A percentile compares a stretch with the other conserved stretches of the same genome.
phyloP scores from a whole-genome alignment of 345 rosid species.

The Melaleuca quinquenervia region DNA sequence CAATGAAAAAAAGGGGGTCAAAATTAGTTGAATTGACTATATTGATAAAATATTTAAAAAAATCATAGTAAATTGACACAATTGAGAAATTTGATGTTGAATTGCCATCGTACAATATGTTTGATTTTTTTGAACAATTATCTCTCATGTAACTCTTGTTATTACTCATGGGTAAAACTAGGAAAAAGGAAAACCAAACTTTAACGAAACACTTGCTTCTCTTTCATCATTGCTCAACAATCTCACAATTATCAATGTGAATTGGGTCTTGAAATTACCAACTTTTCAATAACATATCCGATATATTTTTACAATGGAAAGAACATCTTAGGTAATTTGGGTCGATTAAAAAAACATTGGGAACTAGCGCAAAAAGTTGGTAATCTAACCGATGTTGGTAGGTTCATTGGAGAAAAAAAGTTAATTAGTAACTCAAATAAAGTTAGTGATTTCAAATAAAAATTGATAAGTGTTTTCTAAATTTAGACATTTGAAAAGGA shows the following conservation, averaged over 20 bases:
- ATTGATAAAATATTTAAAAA: background rate
- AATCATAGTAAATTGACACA: background rate
- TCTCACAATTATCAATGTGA: background rate
- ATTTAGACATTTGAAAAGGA: background rate
- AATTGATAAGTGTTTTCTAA: background rate
- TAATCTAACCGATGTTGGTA: background rate
- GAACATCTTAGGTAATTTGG: background rate
- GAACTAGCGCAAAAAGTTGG: background rate
- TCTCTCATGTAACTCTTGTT: background rate
- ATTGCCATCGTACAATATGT: background rate
- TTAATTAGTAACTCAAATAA: background rate
- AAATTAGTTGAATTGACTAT: background rate
- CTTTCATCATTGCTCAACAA: background rate
- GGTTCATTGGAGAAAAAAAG: background rate
- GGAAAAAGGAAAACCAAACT: background rate
- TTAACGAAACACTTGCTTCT: background rate
- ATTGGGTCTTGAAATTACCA: background rate
- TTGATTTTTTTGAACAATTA: background rate
- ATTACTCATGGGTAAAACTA: background rate
- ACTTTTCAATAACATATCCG: background rate
- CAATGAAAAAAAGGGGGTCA: rapidly evolving
- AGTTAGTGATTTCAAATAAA: background rate
- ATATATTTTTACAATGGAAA: background rate
- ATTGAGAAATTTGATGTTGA: background rate
- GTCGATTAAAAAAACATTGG: background rate